Evolutionary conservation across 768 basidiomycete genomes (phyloP), one percentile per base, ranked within the genome.

Genomic region (Neoboletus brunneissimus): DNA sequence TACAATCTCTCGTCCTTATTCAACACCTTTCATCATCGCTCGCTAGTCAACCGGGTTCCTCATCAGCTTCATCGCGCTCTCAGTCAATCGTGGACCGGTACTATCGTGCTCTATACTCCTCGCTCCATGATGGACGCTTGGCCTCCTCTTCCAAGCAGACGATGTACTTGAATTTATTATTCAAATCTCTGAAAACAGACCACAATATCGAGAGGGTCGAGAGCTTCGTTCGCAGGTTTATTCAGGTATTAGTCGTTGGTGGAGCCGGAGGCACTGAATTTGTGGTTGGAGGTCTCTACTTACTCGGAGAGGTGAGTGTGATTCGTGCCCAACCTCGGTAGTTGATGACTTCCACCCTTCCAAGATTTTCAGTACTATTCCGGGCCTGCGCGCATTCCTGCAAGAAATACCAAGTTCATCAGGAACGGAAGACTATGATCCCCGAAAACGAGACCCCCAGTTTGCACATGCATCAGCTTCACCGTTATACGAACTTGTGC

Each of bases 91-190:
- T 78, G 4, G 81, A 87, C 60, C 76, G 89, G 18, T 91, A 86
- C 67, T 91, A 87, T 73, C 86, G 93, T 40, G 85, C 92, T 0
- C 76, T 99, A 0, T 99, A 98, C 63, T 83, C 86, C n/a, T 94
- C 93, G 3, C 76, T 99, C 5, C 83, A 88, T 48, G 96, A 99
- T 64, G 74, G 78, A 1, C 86, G 96, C 15, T 80, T 99, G 2
- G 79, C 86, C 3, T 78, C 80, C 2, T 93, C 93, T 13, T 89
- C 88, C 2, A 98, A 98, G 67, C 94, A 98, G 69, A 94, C 94
- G 6, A 90, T 98, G 87, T 98, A 96, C 71, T 81, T 99, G 54
- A 98, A 98, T 67, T 73, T 99, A 18, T 71, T 98, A 20, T 95
- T 95, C 82, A 94, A 91, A 64, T 87, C 90, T 2, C 73, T 97